Evolutionary conservation across 1,139 yeast species (phyloP).

Genomic region (Nakaseomyces kungkrabaensis): DNA sequence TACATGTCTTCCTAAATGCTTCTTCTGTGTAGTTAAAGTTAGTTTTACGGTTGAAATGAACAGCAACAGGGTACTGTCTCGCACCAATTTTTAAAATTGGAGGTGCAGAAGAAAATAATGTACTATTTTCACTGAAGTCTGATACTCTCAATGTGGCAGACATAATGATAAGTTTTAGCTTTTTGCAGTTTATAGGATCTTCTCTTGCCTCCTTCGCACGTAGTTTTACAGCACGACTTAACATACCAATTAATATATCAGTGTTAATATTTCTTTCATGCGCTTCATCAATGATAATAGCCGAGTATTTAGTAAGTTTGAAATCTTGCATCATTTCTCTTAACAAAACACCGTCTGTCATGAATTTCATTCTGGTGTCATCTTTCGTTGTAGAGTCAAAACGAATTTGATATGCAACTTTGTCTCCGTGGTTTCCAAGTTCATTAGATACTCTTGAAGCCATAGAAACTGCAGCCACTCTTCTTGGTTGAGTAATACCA

Average conservation of each 20-base stretch:
- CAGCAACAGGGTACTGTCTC: slow-evolving; percentile 87
- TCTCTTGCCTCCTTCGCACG: slow-evolving; percentile 48
- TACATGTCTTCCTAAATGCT: slow-evolving; percentile 73
- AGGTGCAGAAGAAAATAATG: slow-evolving; percentile 67
- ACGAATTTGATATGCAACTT: slow-evolving; percentile 85
- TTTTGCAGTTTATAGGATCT: slow-evolving; percentile 42
- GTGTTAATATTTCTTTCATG: slow-evolving; percentile 95
- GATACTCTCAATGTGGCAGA: slow-evolving; percentile 92
- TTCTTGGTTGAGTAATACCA: slow-evolving; percentile 93
- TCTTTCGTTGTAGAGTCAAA: slow-evolving; percentile 68
- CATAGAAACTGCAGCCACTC: slow-evolving; percentile 99
- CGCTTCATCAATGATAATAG: slow-evolving; percentile 89
- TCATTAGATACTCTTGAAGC: slow-evolving; percentile 80
- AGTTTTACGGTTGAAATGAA: slow-evolving; percentile 81
- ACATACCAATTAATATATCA: slow-evolving; percentile 88
- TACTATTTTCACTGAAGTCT: slow-evolving; percentile 77
- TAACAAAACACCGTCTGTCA: slow-evolving; percentile 96
- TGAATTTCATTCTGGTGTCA: slow-evolving; percentile 78
- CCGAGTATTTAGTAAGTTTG: slow-evolving; percentile 68
- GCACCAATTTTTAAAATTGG: slow-evolving; percentile 90
- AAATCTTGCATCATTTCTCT: slow-evolving; percentile 90
- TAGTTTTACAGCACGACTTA: slow-evolving; percentile 74
- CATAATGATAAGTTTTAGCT: slow-evolving; percentile 69
- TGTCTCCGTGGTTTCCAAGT: slow-evolving; percentile 64
- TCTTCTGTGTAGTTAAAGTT: slow-evolving; percentile 73